These are phyloP conservation scores for Dalbergia oliveri DNA, from an alignment of 306 rosid genomes.

Conservation along the genomic window DNA sequence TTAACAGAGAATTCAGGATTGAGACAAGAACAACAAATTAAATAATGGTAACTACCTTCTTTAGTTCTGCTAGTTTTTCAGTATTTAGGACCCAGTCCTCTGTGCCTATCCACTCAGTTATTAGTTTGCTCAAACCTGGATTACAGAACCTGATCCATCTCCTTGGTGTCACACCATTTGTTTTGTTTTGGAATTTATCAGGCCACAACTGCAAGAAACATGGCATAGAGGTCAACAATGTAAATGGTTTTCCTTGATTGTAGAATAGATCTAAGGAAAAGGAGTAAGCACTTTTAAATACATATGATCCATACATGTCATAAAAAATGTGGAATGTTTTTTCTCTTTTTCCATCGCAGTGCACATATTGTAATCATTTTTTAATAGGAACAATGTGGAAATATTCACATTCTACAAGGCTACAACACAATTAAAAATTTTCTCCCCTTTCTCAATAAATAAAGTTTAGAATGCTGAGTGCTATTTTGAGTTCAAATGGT, in stretches of 20 bases:
- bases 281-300: constrained; percentile 4
- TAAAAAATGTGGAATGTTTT: neutral
- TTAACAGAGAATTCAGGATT: constrained; percentile 1
- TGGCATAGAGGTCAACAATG: constrained; percentile 45
- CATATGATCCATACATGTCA: neutral
- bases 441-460: constrained; percentile 14
- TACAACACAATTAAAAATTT: constrained; percentile 8
- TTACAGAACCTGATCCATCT: constrained; percentile 98
- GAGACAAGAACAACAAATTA: constrained; percentile 40
- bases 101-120: constrained; percentile 80
- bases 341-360: neutral
- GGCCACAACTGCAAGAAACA: constrained; percentile 89
- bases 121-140: constrained; percentile 79
- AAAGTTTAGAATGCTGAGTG: constrained; percentile 30
- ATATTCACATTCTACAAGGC: constrained; percentile 7
- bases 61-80: constrained; percentile 79
- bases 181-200: constrained; percentile 93
- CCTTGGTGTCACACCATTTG: constrained; percentile 99
- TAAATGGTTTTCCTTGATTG: constrained; percentile 34
- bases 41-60: constrained; percentile 61
- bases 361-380: constrained; percentile 17
- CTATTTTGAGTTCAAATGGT: constrained; percentile 7
- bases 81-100: constrained; percentile 93
- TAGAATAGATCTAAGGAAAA: constrained; percentile 30
- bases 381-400: constrained; percentile 30